phyloP scores from a whole-genome alignment of 169 alveolate species.

The Babesia ovis region DNA sequence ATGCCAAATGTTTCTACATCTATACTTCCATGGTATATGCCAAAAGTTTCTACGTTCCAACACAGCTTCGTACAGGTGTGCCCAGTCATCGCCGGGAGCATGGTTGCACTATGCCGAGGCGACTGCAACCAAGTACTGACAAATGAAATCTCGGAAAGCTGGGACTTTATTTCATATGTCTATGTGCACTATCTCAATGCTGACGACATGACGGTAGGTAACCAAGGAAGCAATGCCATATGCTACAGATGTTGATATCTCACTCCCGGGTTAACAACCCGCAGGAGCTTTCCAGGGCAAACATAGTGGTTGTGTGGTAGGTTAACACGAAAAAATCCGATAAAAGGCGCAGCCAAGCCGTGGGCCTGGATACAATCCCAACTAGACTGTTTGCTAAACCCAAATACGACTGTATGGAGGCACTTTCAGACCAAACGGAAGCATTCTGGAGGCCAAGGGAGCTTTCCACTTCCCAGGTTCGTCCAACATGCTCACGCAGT shows the following conservation, averaged over 20 bases:
- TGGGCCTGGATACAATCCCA: conserved; percentile 44
- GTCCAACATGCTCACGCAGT: background rate
- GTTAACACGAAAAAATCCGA: background rate
- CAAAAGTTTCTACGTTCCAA: background rate
- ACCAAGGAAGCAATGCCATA: background rate
- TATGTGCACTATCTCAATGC: conserved; percentile 57
- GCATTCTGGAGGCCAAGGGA: conserved; percentile 18
- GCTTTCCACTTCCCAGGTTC: conserved; percentile 52
- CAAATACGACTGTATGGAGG: conserved; percentile 13
- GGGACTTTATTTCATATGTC: conserved; percentile 51
- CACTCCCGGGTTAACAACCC: conserved; percentile 8
- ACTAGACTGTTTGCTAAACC: conserved; percentile 16
- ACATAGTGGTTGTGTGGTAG: conserved; percentile 54
- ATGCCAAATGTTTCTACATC: too few species aligned
- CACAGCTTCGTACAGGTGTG: conserved; percentile 24
- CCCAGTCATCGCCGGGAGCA: conserved; percentile 51
- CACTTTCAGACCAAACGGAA: background rate
- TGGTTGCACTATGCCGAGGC: conserved; percentile 52
- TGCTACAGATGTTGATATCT: conserved; percentile 45
- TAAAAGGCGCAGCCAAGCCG: conserved; percentile 21
- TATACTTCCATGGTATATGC: background rate
- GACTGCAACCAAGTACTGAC: conserved; percentile 6
- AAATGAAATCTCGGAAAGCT: conserved; percentile 6
- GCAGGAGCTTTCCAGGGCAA: conserved; percentile 7
- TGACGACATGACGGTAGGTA: conserved; percentile 48